A percentile compares a stretch with the other conserved stretches of the same genome.
phyloP scores from a whole-genome alignment of 148 eudicot genomes.

The Pharnaceum exiguum region DNA sequence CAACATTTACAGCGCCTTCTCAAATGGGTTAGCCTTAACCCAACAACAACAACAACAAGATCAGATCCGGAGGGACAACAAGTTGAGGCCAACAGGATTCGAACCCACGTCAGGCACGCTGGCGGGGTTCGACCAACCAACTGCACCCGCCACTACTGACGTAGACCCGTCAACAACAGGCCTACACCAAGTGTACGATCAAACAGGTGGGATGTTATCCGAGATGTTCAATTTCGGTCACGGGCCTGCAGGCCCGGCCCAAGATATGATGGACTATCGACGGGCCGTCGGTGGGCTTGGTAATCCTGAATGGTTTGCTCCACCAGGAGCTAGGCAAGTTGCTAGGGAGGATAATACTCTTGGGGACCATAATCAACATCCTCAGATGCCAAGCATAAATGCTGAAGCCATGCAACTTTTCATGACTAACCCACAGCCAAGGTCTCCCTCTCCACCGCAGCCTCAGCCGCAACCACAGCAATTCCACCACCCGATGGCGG shows the following conservation, averaged over 20 bases:
- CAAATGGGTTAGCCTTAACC: constrained; percentile 15
- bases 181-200: constrained; percentile 15
- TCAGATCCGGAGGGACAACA: constrained; percentile 17
- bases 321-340: neutral
- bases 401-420: constrained; percentile 87
- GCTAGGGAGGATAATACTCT: neutral
- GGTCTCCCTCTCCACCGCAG: constrained; percentile 31
- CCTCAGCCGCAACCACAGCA: neutral
- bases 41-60: constrained; percentile 20
- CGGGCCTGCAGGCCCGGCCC: neutral
- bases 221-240: constrained; percentile 40
- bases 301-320: constrained; percentile 10
- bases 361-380: constrained; percentile 12
- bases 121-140: too few relatives aligned
- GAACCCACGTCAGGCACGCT: neutral
- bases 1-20: constrained; percentile 26
- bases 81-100: neutral
- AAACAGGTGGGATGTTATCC: constrained; percentile 31
- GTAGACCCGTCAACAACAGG: neutral
- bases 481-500: neutral
- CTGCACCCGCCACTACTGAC: neutral
- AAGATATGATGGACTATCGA: constrained; percentile 30
- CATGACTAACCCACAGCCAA: constrained; percentile 49
- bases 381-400: constrained; percentile 40
- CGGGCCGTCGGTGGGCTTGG: constrained; percentile 17